Evolutionary conservation across 169 alveolate species (phyloP), one percentile per base, ranked within the genome.

Genomic region (Plasmodium adleri): DNA sequence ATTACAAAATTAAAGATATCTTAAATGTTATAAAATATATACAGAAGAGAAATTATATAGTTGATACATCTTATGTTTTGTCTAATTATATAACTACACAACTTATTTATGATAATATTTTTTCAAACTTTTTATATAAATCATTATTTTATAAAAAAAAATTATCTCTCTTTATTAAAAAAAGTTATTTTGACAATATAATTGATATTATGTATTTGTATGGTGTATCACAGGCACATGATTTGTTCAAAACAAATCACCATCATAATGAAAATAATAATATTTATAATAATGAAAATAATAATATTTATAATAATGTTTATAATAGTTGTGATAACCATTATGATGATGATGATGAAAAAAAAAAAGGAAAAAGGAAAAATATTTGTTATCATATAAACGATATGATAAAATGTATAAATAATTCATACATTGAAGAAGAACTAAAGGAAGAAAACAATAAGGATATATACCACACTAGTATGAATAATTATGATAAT

Each of bases 61-160:
- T 83, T 39, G 91, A 83, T 67, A 68, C 83, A 9, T 68, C 85
- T 17, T 68, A 83, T 63, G 47, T 83, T 45, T 26, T 68, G 17
- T 83, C 91, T 3, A 68, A 83, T 17, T 83, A 83, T 62, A 63
- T 68, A 17, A 15, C 28, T 50, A 83, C 56, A 22, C 73, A 83
- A n/a, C 45, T 83, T 22, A 20, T 68, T n/a, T 56, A 75, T 52
- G 73, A 83, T 50, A 68, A 83, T 83, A 72, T 83, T 17, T 83
- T 68, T 83, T 67, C 91, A 3, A 67, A 83, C 22, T 52, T 68
- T 2, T 26, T 83, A n/a, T 83, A 83, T 58, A 83, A 83, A 83
- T 52, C 74, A 15, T 32, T 83, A 22, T 83, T 83, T 83, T 83
- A 83, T 60, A 83, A 83, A 58, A 83, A 83, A 62, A 83, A 68